Evolutionary conservation across 2,329 filamentous ascomycete species (phyloP), one percentile per base, ranked within the genome.

Genomic region (Chaetomium sp.): DNA sequence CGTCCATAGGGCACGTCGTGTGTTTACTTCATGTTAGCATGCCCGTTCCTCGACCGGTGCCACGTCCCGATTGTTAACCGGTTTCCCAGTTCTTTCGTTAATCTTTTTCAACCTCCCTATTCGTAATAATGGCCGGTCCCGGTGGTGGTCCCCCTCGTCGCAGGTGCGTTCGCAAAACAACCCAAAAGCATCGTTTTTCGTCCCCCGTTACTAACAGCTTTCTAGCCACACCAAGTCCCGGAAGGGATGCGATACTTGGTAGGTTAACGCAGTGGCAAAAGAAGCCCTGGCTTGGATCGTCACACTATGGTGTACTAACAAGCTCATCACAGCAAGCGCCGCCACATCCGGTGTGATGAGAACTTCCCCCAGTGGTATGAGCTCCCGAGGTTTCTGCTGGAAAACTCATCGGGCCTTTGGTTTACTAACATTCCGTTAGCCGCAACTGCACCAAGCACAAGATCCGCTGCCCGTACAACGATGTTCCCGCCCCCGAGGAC

Each of bases 371-470:
- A 99, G 85, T 99, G 94, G 93, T 96, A 83, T 73, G 85, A 77
- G 54, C 49, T 51, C 57, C 27, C 60, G 31, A 23, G 78, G 53
- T 51, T 50, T 56, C 27, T 57, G 33, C 25, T 57, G 21, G 1
- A 19, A n/a, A 60, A 12, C n/a, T 31, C n/a, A 21, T 27, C 19
- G 8, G 33, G 33, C 23, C 19, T 8, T 47, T 21, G 7, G 45
- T 33, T 23, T 57, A 75, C 67, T 62, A 42, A 62, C 51, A 23
- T 9, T 33, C 25, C 21, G 13, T 7, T 74, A 96, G 93, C 81
- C 92, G 92, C 74, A 99, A 99, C 79, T 99, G 95, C 80, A 97
- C 94, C 67, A 99, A 98, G 81, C 95, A 99, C 81, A 97, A 97
- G 81, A 95, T 96, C 73, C 91, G 93, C 74, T 99, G 95, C 79